Percentiles rank a stretch among this genome's conserved stretches.
These are phyloP conservation scores for Leptographium procerum DNA, from an alignment of 2,329 filamentous ascomycete species.

Conservation along the genomic window DNA sequence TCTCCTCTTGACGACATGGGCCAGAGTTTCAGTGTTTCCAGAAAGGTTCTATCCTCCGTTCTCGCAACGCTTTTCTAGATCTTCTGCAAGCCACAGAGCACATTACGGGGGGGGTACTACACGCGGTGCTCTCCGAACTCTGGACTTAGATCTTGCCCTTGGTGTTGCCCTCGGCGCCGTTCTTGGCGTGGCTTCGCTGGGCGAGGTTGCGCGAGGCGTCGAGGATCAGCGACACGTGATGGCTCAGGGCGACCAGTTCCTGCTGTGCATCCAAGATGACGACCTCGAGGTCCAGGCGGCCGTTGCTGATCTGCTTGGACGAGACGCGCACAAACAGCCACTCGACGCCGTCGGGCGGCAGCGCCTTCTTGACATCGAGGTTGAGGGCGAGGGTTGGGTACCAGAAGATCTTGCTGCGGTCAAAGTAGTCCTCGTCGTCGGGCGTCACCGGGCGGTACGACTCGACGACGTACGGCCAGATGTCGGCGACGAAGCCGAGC, in stretches of 20 bases:
- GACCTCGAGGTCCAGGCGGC: conserved; percentile 64
- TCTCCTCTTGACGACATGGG: no score
- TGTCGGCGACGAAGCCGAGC: conserved; percentile 56
- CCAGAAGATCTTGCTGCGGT: conserved; percentile 37
- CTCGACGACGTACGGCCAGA: conserved; percentile 57
- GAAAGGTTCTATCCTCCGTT: no score
- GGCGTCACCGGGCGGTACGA: conserved; percentile 18
- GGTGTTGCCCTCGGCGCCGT: no score
- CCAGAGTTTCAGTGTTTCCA: no score
- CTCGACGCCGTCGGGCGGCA: conserved; percentile 57
- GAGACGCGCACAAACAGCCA: conserved; percentile 59
- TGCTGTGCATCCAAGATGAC: conserved; percentile 51
- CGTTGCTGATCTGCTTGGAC: conserved; percentile 57
- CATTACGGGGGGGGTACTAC: no score
- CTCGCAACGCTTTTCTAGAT: background rate
- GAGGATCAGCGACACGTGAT: conserved; percentile 56
- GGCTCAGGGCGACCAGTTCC: conserved; percentile 55
- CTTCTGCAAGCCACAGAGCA: no score
- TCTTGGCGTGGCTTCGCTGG: background rate
- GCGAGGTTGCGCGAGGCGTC: conserved; percentile 48
- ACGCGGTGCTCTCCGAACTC: no score
- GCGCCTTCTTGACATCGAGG: conserved; percentile 62
- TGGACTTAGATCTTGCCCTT: no score
- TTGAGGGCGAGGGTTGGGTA: conserved; percentile 68
- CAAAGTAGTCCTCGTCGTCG: background rate